Evolutionary conservation across 2,329 filamentous ascomycete genomes (phyloP).

Genomic region (Penicillium janthinellum): DNA sequence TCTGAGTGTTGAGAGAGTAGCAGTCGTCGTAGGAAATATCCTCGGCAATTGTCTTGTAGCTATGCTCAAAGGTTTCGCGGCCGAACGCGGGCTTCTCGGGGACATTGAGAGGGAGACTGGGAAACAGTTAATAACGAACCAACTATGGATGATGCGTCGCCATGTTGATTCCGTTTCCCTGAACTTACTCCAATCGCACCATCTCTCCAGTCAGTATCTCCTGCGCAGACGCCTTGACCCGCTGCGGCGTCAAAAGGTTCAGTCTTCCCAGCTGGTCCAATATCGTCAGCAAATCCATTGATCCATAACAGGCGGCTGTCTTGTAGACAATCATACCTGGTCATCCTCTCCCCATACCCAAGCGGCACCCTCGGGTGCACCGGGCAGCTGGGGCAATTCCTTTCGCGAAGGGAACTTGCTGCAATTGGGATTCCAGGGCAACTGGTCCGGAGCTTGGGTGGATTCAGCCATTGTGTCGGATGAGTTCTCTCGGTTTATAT

Average conservation of each 20-base stretch:
- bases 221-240: constrained; percentile 55
- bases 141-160: not conserved
- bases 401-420: constrained; percentile 56
- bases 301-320: not conserved
- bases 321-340: constrained; percentile 37
- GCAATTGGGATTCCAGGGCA: constrained; percentile 58
- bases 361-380: constrained; percentile 57
- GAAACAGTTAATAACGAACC: not conserved
- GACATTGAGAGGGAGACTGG: constrained; percentile 54
- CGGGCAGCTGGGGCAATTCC: constrained; percentile 55
- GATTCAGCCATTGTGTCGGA: constrained; percentile 10
- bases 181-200: constrained; percentile 54
- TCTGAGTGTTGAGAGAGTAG: constrained; percentile 52
- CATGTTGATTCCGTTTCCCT: not conserved
- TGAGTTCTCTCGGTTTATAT: constrained; percentile 3
- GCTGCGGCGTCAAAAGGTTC: constrained; percentile 58
- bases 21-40: constrained; percentile 48
- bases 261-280: constrained; percentile 43
- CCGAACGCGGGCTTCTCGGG: constrained; percentile 57
- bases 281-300: not conserved
- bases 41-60: constrained; percentile 50
- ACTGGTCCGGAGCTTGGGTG: constrained; percentile 30
- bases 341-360: constrained; percentile 65
- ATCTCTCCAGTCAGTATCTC: constrained; percentile 61
- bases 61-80: constrained; percentile 57